Conservation (phyloP, 2,329 filamentous ascomycete species). For the Neofusicoccum sp. region DNA sequence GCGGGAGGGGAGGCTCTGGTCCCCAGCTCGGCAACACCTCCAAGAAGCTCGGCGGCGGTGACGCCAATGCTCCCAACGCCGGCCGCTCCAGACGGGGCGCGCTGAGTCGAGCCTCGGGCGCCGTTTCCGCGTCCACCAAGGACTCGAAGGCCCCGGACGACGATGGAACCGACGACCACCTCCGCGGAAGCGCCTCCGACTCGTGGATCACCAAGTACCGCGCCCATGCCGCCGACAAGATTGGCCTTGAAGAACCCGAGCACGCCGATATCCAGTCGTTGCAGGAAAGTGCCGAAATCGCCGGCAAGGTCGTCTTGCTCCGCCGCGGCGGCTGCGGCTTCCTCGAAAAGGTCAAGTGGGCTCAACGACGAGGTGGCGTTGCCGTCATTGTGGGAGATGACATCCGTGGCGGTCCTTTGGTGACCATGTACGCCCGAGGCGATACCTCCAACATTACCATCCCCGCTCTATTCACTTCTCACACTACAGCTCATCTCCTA, state of each 20-base stretch:
- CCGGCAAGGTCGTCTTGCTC: constrained; percentile 86
- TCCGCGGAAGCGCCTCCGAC: constrained; percentile 60
- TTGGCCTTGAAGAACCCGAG: constrained; percentile 23
- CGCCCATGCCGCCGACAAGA: constrained; percentile 27
- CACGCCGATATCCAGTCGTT: constrained; percentile 90
- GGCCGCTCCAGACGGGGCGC: not conserved
- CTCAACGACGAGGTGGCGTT: constrained; percentile 81
- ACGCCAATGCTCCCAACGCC: not conserved
- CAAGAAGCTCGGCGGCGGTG: not conserved
- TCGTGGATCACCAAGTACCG: constrained; percentile 30
- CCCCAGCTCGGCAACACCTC: constrained; percentile 39
- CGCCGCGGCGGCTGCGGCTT: constrained; percentile 95
- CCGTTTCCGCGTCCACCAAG: not conserved
- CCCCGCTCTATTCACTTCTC: constrained; percentile 89
- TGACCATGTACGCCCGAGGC: constrained; percentile 97
- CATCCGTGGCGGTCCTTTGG: constrained; percentile 79
- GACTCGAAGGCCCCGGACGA: constrained; percentile 33
- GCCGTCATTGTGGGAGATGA: constrained; percentile 94
- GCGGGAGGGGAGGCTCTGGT: not conserved
- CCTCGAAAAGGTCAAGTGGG: constrained; percentile 96
- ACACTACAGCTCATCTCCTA: constrained; percentile 89
- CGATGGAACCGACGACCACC: constrained; percentile 83
- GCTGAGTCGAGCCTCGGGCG: not conserved
- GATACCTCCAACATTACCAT: constrained; percentile 95
- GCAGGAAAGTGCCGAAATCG: constrained; percentile 88